Evolutionary conservation across 2,329 filamentous ascomycete genomes (phyloP).

Genomic region (Cercospora zeae-maydis): DNA sequence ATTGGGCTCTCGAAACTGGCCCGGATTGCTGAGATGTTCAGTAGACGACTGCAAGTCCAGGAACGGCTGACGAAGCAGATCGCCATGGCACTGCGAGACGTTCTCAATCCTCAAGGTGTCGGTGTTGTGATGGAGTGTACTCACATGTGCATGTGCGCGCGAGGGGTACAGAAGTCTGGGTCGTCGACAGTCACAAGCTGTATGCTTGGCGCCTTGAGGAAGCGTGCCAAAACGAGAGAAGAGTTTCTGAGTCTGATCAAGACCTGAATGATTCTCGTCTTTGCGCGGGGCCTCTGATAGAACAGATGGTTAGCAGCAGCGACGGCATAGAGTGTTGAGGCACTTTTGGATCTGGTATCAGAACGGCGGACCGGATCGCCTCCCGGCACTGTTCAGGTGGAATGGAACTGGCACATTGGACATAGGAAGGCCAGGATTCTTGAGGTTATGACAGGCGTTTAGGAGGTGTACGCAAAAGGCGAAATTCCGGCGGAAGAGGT

Average conservation of each 20-base stretch:
- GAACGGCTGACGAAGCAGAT: constrained; percentile 96
- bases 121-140: constrained; percentile 96
- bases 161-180: constrained; percentile 89
- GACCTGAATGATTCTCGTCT: not conserved
- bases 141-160: constrained; percentile 98
- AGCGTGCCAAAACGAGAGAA: constrained; percentile 87
- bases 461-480: not conserved
- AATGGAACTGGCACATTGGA: not conserved
- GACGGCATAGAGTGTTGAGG: not conserved
- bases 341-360: not conserved
- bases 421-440: not conserved
- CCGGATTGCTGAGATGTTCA: constrained; percentile 95
- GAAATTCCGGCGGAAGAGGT: constrained; percentile 4
- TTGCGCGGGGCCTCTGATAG: not conserved
- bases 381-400: not conserved
- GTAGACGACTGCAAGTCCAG: constrained; percentile 88
- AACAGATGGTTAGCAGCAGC: not conserved
- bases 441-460: not conserved
- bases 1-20: constrained; percentile 95
- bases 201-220: constrained; percentile 93
- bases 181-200: constrained; percentile 91
- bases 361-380: not conserved
- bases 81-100: constrained; percentile 86
- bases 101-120: constrained; percentile 89
- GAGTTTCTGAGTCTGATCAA: constrained; percentile 70